phyloP scores from a whole-genome alignment of 202 grass and related monocot species.

The Musa balbisiana region DNA sequence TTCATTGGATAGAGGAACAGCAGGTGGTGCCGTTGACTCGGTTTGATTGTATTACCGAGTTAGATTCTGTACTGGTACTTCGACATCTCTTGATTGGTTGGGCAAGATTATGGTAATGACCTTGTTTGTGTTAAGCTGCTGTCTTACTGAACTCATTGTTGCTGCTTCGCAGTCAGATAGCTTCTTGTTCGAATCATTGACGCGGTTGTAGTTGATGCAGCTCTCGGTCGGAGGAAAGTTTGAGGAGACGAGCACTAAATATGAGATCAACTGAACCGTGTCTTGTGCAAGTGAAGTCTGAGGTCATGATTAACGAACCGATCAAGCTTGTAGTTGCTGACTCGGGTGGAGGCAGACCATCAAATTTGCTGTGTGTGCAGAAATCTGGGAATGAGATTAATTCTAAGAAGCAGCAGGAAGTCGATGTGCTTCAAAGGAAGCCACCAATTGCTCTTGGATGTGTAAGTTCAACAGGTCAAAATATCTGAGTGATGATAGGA shows the following conservation, averaged over 20 bases:
- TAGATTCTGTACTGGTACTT: background rate
- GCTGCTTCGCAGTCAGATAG: constrained; percentile 47
- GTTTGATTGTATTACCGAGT: background rate
- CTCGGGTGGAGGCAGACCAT: constrained; percentile 21
- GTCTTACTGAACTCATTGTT: background rate
- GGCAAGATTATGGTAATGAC: background rate
- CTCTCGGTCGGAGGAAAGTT: constrained; percentile 39
- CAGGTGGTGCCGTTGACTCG: background rate
- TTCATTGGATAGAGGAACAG: background rate
- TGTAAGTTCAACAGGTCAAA: constrained; percentile 48
- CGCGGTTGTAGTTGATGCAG: constrained; percentile 55
- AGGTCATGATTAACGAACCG: constrained; percentile 25
- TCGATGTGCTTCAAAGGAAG: constrained; percentile 14
- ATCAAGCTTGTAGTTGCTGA: constrained; percentile 30
- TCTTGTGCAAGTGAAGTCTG: constrained; percentile 24
- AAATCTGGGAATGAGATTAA: background rate
- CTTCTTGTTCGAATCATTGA: constrained; percentile 63
- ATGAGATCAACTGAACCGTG: too few species aligned
- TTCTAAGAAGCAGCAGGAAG: constrained; percentile 3
- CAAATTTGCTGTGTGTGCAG: background rate
- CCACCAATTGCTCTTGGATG: constrained; percentile 31
- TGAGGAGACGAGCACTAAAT: too few species aligned
- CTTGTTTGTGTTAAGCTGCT: background rate
- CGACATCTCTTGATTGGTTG: background rate
- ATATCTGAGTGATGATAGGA: background rate